These are phyloP conservation scores for Trematosphaeria pertusa DNA, from an alignment of 2,329 filamentous ascomycete genomes.

Conservation along the genomic window DNA sequence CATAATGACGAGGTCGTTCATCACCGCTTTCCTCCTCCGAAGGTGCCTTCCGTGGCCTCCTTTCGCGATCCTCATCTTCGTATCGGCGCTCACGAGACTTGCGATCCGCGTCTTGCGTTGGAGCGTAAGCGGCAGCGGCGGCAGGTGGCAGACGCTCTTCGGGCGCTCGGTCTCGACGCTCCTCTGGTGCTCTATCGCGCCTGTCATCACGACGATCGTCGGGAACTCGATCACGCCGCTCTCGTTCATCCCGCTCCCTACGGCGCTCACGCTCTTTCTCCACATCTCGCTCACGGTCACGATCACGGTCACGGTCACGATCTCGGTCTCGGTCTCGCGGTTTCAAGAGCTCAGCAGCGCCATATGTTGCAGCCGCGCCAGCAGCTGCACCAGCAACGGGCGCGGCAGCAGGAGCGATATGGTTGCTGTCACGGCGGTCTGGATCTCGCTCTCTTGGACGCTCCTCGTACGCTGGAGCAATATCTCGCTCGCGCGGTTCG, in stretches of 20 bases:
- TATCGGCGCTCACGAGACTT: conserved; percentile 41
- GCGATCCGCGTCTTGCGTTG: conserved; percentile 32
- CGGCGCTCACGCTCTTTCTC: conserved; percentile 49
- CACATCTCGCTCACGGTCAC: conserved; percentile 39
- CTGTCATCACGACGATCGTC: conserved; percentile 26
- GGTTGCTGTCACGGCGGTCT: conserved; percentile 25
- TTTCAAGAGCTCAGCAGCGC: conserved; percentile 39
- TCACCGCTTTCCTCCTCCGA: conserved; percentile 45
- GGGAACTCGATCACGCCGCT: conserved; percentile 37
- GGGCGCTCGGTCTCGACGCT: conserved; percentile 19
- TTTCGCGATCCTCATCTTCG: conserved; percentile 40
- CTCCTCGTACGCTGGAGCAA: conserved; percentile 33
- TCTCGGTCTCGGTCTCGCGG: conserved; percentile 40
- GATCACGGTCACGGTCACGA: conserved; percentile 38
- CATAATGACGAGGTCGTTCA: conserved; percentile 46
- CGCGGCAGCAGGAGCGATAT: conserved; percentile 20
- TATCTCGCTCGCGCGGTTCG: conserved; percentile 34
- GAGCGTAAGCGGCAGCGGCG: conserved; percentile 21
- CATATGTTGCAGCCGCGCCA: conserved; percentile 39
- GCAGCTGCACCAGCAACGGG: conserved; percentile 38
- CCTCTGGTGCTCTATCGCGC: conserved; percentile 18
- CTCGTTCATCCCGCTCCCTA: conserved; percentile 41
- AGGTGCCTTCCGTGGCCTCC: conserved; percentile 30
- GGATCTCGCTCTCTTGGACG: conserved; percentile 41
- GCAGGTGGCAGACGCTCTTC: conserved; percentile 23